Evolutionary conservation across 441 rosid genomes (phyloP).

Genomic region (Adansonia rubrostipa): DNA sequence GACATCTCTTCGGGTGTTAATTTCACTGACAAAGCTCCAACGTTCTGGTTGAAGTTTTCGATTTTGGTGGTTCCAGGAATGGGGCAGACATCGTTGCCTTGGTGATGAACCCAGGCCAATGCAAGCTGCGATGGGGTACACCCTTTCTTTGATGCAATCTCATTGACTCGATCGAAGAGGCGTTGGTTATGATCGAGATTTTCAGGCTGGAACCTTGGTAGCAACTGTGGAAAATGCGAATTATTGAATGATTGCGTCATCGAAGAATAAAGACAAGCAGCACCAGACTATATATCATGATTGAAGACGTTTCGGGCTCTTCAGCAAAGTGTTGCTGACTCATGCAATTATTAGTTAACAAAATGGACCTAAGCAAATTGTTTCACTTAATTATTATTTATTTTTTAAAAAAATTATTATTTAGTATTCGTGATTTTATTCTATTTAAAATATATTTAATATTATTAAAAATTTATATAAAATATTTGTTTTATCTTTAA

Average conservation of each 20-base stretch:
- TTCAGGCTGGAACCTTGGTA: conserved; percentile 25
- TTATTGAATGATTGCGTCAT: not conserved
- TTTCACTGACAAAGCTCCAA: conserved; percentile 38
- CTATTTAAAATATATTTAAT: too few species aligned
- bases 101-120: conserved; percentile 53
- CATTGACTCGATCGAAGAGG: conserved; percentile 25
- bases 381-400: not conserved
- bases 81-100: conserved; percentile 50
- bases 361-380: not conserved
- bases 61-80: conserved; percentile 56
- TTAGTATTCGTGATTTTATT: too few species aligned
- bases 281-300: not conserved
- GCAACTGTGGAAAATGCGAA: not conserved
- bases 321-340: not conserved
- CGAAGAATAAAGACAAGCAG: not conserved
- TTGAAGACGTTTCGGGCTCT: not conserved
- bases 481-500: too few species aligned
- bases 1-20: conserved; percentile 35
- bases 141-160: conserved; percentile 37
- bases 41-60: conserved; percentile 41
- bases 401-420: too few species aligned
- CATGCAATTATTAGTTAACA: not conserved
- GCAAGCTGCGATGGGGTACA: conserved; percentile 53
- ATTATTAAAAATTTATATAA: too few species aligned
- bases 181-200: conserved; percentile 22